phyloP scores from a whole-genome alignment of 1,284 basidiomycete genomes.

The Phlebopus sp. region DNA sequence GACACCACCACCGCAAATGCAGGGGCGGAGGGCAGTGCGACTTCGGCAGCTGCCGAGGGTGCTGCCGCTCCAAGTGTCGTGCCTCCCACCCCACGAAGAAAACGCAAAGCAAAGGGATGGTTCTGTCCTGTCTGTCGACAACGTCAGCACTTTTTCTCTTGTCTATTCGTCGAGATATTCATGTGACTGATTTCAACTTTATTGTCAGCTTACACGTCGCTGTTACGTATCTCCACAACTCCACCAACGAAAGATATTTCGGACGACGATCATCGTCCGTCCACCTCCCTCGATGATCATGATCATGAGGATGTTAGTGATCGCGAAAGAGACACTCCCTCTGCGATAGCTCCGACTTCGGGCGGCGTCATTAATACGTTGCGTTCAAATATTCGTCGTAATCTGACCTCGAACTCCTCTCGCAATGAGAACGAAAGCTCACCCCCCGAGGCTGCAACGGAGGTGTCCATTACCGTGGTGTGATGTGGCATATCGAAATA shows the following conservation, averaged over 20 bases:
- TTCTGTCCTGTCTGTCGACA: slow-evolving; percentile 92
- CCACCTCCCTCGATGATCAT: slow-evolving; percentile 36
- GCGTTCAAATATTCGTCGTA: slow-evolving; percentile 35
- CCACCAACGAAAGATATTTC: slow-evolving; percentile 50
- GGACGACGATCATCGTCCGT: slow-evolving; percentile 35
- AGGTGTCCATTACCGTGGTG: slow-evolving; percentile 11
- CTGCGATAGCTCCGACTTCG: slow-evolving; percentile 5
- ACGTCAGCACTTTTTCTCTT: slow-evolving; percentile 47
- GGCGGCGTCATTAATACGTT: slow-evolving; percentile 33
- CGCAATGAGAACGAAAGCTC: slow-evolving; percentile 24
- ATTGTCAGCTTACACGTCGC: slow-evolving; percentile 77
- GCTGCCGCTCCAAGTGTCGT: slow-evolving; percentile 23
- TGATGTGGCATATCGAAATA: background rate
- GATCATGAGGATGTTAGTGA: slow-evolving; percentile 21
- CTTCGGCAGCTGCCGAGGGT: slow-evolving; percentile 19
- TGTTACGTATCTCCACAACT: slow-evolving; percentile 78
- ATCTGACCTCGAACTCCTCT: slow-evolving; percentile 17
- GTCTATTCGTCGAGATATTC: background rate
- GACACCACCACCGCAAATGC: slow-evolving; percentile 30
- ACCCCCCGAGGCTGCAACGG: slow-evolving; percentile 38
- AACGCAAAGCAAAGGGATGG: slow-evolving; percentile 92
- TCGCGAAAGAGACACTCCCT: slow-evolving; percentile 15
- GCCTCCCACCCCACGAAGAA: slow-evolving; percentile 54
- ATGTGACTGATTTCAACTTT: background rate
- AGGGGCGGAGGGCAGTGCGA: slow-evolving; percentile 11